phyloP scores from a whole-genome alignment of 1,284 basidiomycete genomes.

The Moesziomyces antarcticus region DNA sequence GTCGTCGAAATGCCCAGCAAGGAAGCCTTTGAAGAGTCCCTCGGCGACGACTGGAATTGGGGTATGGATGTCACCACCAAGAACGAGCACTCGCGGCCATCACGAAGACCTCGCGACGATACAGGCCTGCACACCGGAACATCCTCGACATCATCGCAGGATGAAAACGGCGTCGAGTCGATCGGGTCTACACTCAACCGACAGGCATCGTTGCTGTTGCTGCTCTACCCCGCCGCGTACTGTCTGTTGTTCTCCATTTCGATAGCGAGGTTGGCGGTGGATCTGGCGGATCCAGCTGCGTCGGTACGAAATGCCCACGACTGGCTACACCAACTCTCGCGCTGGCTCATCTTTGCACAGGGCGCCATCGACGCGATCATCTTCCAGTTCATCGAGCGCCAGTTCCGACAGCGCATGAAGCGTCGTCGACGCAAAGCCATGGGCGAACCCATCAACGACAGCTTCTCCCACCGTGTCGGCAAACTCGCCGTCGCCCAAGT shows the following conservation, averaged over 20 bases:
- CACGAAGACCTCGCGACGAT: conserved; percentile 4
- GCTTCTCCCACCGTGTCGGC: conserved; percentile 18
- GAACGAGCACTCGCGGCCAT: neutral
- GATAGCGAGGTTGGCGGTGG: conserved; percentile 48
- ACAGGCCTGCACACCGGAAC: conserved; percentile 22
- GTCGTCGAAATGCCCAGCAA: conserved; percentile 45
- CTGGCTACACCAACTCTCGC: conserved; percentile 38
- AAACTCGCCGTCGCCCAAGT: conserved; percentile 4
- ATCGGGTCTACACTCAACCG: conserved; percentile 59
- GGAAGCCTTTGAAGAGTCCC: conserved; percentile 42
- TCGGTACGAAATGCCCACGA: conserved; percentile 28
- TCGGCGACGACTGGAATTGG: conserved; percentile 54
- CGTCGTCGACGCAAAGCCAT: conserved; percentile 45
- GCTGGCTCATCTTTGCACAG: conserved; percentile 63
- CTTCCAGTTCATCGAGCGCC: conserved; percentile 60
- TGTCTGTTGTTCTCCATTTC: conserved; percentile 55
- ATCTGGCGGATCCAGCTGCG: conserved; percentile 35
- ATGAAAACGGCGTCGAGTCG: conserved; percentile 53
- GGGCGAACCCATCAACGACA: conserved; percentile 45
- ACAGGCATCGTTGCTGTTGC: conserved; percentile 53
- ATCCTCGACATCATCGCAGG: conserved; percentile 24
- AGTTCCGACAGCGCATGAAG: conserved; percentile 57
- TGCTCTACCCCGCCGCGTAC: conserved; percentile 59
- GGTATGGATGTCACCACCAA: conserved; percentile 48
- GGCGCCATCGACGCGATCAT: conserved; percentile 59